Percentiles rank a stretch among this genome's conserved stretches.
These are phyloP conservation scores for Xerocomus spinulosus DNA, from an alignment of 768 basidiomycete genomes.

Conservation along the genomic window DNA sequence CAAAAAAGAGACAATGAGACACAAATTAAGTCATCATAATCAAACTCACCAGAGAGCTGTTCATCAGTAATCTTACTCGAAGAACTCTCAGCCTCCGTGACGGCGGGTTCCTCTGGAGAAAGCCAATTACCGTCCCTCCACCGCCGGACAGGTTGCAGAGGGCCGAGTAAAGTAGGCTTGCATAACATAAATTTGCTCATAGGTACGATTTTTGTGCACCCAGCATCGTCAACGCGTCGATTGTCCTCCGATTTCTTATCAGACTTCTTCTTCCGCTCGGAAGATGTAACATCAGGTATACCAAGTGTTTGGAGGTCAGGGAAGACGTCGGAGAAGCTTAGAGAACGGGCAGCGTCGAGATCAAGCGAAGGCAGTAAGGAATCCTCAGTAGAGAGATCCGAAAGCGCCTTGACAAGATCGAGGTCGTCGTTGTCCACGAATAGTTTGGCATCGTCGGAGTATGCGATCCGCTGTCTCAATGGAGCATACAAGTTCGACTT, in stretches of 20 bases:
- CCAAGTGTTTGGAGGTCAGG: conserved; percentile 71
- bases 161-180: conserved; percentile 80
- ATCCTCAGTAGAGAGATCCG: conserved; percentile 34
- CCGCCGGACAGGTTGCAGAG: conserved; percentile 76
- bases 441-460: conserved; percentile 38
- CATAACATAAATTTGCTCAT: conserved; percentile 72
- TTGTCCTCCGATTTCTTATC: conserved; percentile 59
- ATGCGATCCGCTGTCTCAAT: conserved; percentile 54
- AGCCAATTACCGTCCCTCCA: conserved; percentile 63
- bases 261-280: conserved; percentile 44
- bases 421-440: conserved; percentile 53
- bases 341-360: conserved; percentile 28
- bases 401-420: conserved; percentile 47
- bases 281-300: conserved; percentile 44
- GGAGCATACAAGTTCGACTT: conserved; percentile 50
- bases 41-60: conserved; percentile 43
- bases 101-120: conserved; percentile 52
- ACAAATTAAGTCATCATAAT: conserved; percentile 30
- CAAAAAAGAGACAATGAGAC: conserved; percentile 6
- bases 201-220: conserved; percentile 70
- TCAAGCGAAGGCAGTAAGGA: conserved; percentile 12
- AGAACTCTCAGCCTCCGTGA: conserved; percentile 38
- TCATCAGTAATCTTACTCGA: conserved; percentile 44
- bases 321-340: conserved; percentile 67
- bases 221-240: conserved; percentile 74